Evolutionary conservation across 768 basidiomycete genomes (phyloP).

Genomic region (Mycena crocata): DNA sequence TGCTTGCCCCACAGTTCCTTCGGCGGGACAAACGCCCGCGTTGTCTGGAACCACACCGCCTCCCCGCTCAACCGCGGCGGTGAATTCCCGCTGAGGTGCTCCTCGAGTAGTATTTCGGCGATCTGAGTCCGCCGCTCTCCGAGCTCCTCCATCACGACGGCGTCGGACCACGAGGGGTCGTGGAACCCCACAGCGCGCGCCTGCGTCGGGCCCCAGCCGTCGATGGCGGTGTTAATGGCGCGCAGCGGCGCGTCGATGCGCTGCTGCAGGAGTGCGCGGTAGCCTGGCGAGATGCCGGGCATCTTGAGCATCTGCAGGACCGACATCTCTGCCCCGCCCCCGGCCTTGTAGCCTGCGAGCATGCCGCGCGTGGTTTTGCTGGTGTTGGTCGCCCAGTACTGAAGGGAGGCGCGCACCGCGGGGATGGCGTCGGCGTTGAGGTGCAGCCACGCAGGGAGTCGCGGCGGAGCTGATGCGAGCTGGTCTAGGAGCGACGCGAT

Average conservation of each 20-base stretch:
- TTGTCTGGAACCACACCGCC: slow-evolving; percentile 37
- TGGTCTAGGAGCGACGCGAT: slow-evolving; percentile 24
- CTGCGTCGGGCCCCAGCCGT: slow-evolving; percentile 7
- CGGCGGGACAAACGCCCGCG: slow-evolving; percentile 40
- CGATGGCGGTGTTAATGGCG: neutral
- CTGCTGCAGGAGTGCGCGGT: slow-evolving; percentile 3
- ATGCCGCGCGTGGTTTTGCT: slow-evolving; percentile 27
- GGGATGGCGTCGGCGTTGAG: slow-evolving; percentile 31
- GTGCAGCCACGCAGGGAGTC: slow-evolving; percentile 38
- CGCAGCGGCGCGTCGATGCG: slow-evolving; percentile 7
- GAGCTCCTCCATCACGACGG: slow-evolving; percentile 6
- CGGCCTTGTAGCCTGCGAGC: slow-evolving; percentile 8
- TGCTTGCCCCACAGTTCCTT: slow-evolving; percentile 36
- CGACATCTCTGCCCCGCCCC: neutral
- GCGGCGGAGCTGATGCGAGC: slow-evolving; percentile 26
- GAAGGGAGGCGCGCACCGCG: slow-evolving; percentile 29
- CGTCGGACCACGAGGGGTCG: slow-evolving; percentile 5
- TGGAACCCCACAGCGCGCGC: neutral
- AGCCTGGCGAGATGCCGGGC: slow-evolving; percentile 11
- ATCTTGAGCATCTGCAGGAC: slow-evolving; percentile 8
- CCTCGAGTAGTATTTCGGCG: slow-evolving; percentile 26
- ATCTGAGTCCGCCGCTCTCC: slow-evolving; percentile 8
- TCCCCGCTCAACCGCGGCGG: slow-evolving; percentile 30
- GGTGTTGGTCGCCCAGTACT: slow-evolving; percentile 33
- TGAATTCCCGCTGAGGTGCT: slow-evolving; percentile 27